A percentile compares a stretch with the other conserved stretches of the same genome.
phyloP scores from a whole-genome alignment of 2,329 filamentous ascomycete genomes.

The Penicillium griseofulvum region DNA sequence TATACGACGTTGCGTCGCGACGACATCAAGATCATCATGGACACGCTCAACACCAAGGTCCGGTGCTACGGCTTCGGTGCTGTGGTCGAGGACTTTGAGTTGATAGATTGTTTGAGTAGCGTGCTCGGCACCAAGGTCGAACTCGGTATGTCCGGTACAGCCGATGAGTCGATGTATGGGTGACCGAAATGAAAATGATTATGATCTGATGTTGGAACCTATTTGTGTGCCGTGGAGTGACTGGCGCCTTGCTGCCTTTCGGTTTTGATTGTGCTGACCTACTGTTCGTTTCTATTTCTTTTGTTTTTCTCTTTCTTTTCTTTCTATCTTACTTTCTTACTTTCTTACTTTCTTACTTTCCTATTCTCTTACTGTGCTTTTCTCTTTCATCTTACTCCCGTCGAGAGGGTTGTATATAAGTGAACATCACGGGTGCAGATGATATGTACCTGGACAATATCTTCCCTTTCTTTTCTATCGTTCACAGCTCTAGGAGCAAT shows the following conservation, averaged over 20 bases:
- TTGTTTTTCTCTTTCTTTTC: not conserved
- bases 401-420: not conserved
- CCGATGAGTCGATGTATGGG: conserved; percentile 36
- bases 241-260: not conserved
- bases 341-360: too few relatives aligned
- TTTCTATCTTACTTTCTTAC: not conserved
- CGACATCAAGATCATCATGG: conserved; percentile 70
- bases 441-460: not conserved
- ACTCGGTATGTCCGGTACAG: conserved; percentile 21
- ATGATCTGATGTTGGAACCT: conserved; percentile 7
- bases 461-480: not conserved
- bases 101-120: conserved; percentile 69
- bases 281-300: not conserved
- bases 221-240: not conserved
- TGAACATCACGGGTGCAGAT: not conserved
- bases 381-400: not conserved
- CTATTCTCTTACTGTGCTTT: too few relatives aligned
- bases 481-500: not conserved
- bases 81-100: conserved; percentile 66
- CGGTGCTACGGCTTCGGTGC: conserved; percentile 84
- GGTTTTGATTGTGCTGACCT: not conserved
- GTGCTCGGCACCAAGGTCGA: conserved; percentile 53
- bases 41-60: conserved; percentile 74
- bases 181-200: conserved; percentile 16
- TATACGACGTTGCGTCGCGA: conserved; percentile 63